phyloP scores from a whole-genome alignment of 2,329 filamentous ascomycete genomes.

The Cladophialophora exuberans region DNA sequence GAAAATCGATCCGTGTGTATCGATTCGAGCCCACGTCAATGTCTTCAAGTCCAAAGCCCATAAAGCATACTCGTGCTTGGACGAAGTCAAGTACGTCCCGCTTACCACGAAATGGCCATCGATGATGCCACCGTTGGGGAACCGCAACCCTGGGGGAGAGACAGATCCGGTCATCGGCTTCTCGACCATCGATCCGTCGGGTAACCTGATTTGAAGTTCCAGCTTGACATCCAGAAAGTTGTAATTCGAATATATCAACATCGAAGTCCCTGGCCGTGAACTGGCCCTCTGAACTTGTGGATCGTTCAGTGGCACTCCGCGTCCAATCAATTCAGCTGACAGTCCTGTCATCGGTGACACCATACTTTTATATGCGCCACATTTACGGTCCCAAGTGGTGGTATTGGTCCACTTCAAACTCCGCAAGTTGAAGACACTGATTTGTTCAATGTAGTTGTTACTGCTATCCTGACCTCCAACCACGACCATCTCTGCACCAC shows the following conservation, averaged over 20 bases:
- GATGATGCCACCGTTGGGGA: slow-evolving; percentile 93
- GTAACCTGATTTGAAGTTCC: slow-evolving; percentile 83
- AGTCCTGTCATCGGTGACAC: slow-evolving; percentile 72
- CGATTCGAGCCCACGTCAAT: slow-evolving; percentile 92
- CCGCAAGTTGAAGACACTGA: slow-evolving; percentile 95
- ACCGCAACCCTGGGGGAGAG: slow-evolving; percentile 88
- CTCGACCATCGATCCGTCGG: slow-evolving; percentile 82
- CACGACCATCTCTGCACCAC: slow-evolving; percentile 95
- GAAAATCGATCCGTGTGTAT: slow-evolving; percentile 91
- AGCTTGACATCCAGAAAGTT: slow-evolving; percentile 98
- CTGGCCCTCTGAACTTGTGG: slow-evolving; percentile 15
- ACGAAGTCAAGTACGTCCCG: slow-evolving; percentile 94
- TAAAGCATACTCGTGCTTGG: slow-evolving; percentile 95
- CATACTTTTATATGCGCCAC: slow-evolving; percentile 94
- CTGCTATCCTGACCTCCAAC: slow-evolving; percentile 94
- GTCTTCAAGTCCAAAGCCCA: slow-evolving; percentile 91
- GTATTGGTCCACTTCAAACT: slow-evolving; percentile 96
- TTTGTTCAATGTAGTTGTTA: slow-evolving; percentile 99
- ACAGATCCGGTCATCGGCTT: slow-evolving; percentile 85
- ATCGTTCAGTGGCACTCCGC: slow-evolving; percentile 28
- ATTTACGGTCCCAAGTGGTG: slow-evolving; percentile 83
- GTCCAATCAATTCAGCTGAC: slow-evolving; percentile 34
- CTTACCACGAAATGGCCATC: slow-evolving; percentile 97
- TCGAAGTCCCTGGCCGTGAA: slow-evolving; percentile 58
- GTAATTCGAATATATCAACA: slow-evolving; percentile 99